phyloP scores from a whole-genome alignment of 2,329 filamentous ascomycete genomes.

The Shiraia sp. region DNA sequence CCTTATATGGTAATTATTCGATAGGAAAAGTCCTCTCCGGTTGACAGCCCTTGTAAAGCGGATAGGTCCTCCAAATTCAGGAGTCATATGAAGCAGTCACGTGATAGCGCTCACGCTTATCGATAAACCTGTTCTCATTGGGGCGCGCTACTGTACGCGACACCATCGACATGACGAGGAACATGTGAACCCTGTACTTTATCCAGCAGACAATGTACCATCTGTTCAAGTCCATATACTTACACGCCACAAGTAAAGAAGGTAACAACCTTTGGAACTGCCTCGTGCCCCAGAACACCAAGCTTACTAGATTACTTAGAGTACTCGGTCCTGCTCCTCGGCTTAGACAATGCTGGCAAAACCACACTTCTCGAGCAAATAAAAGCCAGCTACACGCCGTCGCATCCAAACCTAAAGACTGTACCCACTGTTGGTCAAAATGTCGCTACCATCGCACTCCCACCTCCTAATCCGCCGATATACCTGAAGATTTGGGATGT shows the following conservation, averaged over 20 bases:
- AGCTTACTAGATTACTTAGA: constrained; percentile 59
- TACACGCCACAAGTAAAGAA: constrained; percentile 96
- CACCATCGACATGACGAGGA: constrained; percentile 14
- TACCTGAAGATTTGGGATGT: constrained; percentile 99
- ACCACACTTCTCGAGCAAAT: constrained; percentile 97
- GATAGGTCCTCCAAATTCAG: too few relatives aligned
- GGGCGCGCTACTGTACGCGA: not conserved
- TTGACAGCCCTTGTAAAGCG: too few relatives aligned
- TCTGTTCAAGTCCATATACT: constrained; percentile 90
- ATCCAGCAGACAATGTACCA: constrained; percentile 74
- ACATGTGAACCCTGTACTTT: constrained; percentile 19
- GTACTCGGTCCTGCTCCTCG: constrained; percentile 95
- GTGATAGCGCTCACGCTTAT: too few relatives aligned
- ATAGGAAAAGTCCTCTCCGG: too few relatives aligned
- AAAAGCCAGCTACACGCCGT: constrained; percentile 78
- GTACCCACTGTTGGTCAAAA: constrained; percentile 71
- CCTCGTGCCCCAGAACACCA: not conserved
- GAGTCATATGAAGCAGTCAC: too few relatives aligned
- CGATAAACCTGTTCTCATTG: constrained; percentile 1
- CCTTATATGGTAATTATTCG: too few relatives aligned
- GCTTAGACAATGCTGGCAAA: constrained; percentile 97
- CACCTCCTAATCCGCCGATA: constrained; percentile 69
- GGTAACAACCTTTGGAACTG: constrained; percentile 53
- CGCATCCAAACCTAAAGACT: constrained; percentile 75
- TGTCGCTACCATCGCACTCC: constrained; percentile 7